These are phyloP conservation scores for Hericium coralloides DNA, from an alignment of 768 basidiomycete species.

Conservation along the genomic window DNA sequence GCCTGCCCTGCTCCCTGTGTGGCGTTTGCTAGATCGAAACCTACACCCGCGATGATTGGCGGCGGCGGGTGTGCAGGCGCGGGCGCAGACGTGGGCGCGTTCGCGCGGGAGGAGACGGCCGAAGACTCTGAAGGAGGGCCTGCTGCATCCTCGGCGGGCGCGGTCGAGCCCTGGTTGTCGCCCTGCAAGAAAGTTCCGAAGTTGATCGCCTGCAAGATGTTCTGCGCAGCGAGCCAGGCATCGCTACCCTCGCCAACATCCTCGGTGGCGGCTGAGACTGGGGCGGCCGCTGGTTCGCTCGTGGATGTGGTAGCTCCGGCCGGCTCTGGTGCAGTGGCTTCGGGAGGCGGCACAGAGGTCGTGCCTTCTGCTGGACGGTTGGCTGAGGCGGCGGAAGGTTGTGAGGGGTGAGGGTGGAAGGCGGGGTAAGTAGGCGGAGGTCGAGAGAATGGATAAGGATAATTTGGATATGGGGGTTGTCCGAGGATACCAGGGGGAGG, in stretches of 20 bases:
- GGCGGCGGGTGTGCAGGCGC: background rate
- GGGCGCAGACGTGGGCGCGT: no score
- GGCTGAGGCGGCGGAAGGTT: background rate
- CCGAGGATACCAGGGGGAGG: constrained; percentile 2
- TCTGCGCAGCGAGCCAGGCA: constrained; percentile 72
- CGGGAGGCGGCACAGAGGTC: background rate
- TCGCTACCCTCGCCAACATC: constrained; percentile 40
- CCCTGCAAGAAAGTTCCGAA: constrained; percentile 47
- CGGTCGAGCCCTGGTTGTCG: constrained; percentile 15
- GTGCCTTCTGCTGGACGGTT: background rate
- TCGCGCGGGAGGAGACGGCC: background rate
- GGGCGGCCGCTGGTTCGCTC: background rate
- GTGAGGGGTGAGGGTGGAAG: constrained; percentile 15
- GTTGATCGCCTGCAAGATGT: constrained; percentile 70
- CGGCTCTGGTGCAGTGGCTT: background rate
- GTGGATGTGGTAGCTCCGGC: background rate
- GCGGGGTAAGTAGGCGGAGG: constrained; percentile 21
- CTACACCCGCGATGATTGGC: background rate
- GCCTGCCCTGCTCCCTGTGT: constrained; percentile 2
- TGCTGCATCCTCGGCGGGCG: constrained; percentile 2
- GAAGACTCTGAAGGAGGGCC: background rate
- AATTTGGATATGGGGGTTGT: constrained; percentile 27
- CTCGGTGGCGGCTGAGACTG: constrained; percentile 8
- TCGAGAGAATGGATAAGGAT: constrained; percentile 33
- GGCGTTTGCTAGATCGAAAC: background rate